Evolutionary conservation across 345 rosid species (phyloP).

Genomic region (Geranium rotundifolium): DNA sequence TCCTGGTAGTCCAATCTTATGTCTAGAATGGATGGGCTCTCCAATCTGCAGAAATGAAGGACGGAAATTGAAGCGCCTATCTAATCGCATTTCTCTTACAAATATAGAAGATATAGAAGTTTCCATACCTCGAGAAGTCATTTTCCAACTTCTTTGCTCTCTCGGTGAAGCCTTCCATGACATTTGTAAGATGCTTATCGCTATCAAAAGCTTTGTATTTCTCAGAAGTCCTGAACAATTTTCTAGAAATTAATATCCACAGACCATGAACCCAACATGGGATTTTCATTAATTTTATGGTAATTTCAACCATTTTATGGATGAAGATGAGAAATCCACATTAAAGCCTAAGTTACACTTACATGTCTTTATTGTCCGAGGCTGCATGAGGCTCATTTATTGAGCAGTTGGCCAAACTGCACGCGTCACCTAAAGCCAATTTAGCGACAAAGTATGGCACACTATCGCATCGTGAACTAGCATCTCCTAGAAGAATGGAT

Average conservation of each 20-base stretch:
- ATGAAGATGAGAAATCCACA: neutral
- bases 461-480: conserved; percentile 38
- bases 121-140: conserved; percentile 39
- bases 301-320: too few relatives aligned
- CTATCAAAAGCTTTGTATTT: conserved; percentile 26
- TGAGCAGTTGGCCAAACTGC: conserved; percentile 28
- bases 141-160: conserved; percentile 53
- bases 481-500: conserved; percentile 37
- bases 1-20: conserved; percentile 75
- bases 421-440: conserved; percentile 61
- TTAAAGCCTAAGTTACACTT: conserved; percentile 16
- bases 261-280: neutral
- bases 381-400: conserved; percentile 21
- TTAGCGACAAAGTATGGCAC: conserved; percentile 40
- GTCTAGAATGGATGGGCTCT: conserved; percentile 51
- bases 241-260: neutral
- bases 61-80: too few relatives aligned
- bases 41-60: conserved; percentile 42
- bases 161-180: conserved; percentile 46
- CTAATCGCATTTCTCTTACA: too few relatives aligned
- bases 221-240: conserved; percentile 29
- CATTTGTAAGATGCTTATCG: conserved; percentile 43
- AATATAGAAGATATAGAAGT: too few relatives aligned
- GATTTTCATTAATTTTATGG: neutral
- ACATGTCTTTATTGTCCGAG: conserved; percentile 33